These are phyloP conservation scores for Dictyostelium brefeldianum DNA, from an alignment of 78 protist species.

Conservation along the genomic window DNA sequence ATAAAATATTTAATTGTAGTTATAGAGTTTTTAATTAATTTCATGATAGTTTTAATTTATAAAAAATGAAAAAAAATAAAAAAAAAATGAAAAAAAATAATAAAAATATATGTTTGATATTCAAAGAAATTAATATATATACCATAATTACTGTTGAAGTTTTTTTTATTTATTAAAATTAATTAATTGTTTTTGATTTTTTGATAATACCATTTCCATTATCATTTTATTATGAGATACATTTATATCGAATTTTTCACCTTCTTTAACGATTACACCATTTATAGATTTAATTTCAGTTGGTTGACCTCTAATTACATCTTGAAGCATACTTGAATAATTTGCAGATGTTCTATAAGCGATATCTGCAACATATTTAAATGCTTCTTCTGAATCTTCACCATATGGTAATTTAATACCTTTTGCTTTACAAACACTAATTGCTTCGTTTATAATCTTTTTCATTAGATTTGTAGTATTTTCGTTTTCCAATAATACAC, in stretches of 20 bases:
- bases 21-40: too few relatives aligned
- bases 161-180: too few relatives aligned
- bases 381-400: constrained; percentile 62
- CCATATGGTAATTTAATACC: constrained; percentile 71
- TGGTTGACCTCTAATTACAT: constrained; percentile 71
- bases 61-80: too few relatives aligned
- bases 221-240: constrained; percentile 72
- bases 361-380: constrained; percentile 70
- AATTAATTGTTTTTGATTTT: too few relatives aligned
- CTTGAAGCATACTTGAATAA: constrained; percentile 71
- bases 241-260: constrained; percentile 56
- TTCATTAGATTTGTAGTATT: constrained; percentile 57
- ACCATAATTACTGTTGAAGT: too few relatives aligned
- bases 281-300: constrained; percentile 81
- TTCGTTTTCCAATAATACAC: constrained; percentile 51
- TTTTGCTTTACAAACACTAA: constrained; percentile 75
- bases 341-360: constrained; percentile 46
- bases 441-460: constrained; percentile 71
- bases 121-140: too few relatives aligned
- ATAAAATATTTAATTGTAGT: too few relatives aligned
- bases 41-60: too few relatives aligned
- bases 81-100: too few relatives aligned
- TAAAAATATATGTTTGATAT: too few relatives aligned
- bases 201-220: constrained; percentile 75
- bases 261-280: constrained; percentile 85